Evolutionary conservation across 179 eudicot species (phyloP), one percentile per base, ranked within the genome.

Genomic region (Patellifolia procumbens): DNA sequence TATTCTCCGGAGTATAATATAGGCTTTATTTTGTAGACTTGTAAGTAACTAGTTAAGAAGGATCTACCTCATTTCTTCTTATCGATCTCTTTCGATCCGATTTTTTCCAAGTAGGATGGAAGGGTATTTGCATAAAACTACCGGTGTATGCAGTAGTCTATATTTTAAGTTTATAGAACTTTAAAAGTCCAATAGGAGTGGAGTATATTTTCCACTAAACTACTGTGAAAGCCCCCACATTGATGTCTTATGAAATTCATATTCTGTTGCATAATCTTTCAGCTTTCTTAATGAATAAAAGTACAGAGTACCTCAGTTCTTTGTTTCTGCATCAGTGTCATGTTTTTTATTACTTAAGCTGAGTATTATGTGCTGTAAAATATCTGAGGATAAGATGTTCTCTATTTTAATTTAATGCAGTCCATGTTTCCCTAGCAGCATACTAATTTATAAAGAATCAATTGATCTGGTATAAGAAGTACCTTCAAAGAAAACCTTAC

Each of bases 41-140:
- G 52, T 49, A 53, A 48, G 61, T 49, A 53, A 48, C 51, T n/a
- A n/a, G n/a, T n/a, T 74, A 24, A 34, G 19, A 55, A 64, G 65
- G 73, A 53, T 17, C 15, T 8, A 48, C n/a, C n/a, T n/a, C n/a
- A 35, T 1, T 51, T 78, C 28, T 58, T 24, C 12, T 66, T 39
- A 39, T 62, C 19, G 37, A 8, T 37, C 49, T 51, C 35, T 56
- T 60, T 34, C 20, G 24, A 24, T 20, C 60, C 37, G 28, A 64
- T 4, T 8, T 20, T 29, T 49, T 75, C 45, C 29, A 11, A 29
- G 24, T 58, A 56, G 46, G 34, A 70, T 31, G 43, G 34, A 63
- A 70, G 80, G 74, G 7, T 70, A 45, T 59, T 37, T n/a, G 56
- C 56, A 66, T 59, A 76, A 39, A 58, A 26, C 65, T 43, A 62